Base-by-base conservation (phyloP, 2,329 filamentous ascomycete species). In the Exserohilum turcica region DNA sequence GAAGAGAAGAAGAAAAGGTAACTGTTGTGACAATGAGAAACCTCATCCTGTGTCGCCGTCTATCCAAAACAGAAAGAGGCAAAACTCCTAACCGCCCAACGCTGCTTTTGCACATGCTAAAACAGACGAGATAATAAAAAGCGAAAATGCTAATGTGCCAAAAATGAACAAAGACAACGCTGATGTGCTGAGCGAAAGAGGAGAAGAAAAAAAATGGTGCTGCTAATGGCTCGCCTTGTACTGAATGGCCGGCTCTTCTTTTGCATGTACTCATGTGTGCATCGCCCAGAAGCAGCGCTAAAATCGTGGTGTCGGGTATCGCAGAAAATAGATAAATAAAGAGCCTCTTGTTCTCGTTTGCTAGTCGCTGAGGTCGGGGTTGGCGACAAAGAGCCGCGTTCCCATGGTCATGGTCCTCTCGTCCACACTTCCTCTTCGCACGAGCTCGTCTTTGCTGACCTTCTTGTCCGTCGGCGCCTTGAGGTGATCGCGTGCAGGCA, bases 301-400 rank as follows among this genome's bases (percentile, higher is more conserved):
- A 59, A 60, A 54, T 54, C 48, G 45, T 59, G 47, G 53, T 55
- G 56, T 56, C 57, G 69, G 69, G 69, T 71, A 72, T 72, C 67
- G 63, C 63, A 67, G 64, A 65, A 67, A 49, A 52, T 45, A 55
- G 64, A 66, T 48, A 52, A 47, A 55, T 56, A 56, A 44, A 44
- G 27, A 42, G 29, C 36, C 37, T 38, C 32, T 28, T 35, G 28
- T 40, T 28, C 35, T 59, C 63, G 78, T 61, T 12, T 38, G 19
- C 39, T 65, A 80, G 62, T 80, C 78, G 66, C 77, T 79, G 56
- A 78, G 84, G 74, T 94, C 91, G 15, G 91, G 91, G 74, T 95
- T 95, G 65, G 91, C 91, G 68, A 95, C 92, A 74, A 90, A 94
- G 53, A 95, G 81, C 57, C 90, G 84, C 43, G 84, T 82, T 51